A percentile compares a stretch with the other conserved stretches of the same genome.
phyloP scores from a whole-genome alignment of 2,329 filamentous ascomycete genomes.

The Aspergillus tanneri region DNA sequence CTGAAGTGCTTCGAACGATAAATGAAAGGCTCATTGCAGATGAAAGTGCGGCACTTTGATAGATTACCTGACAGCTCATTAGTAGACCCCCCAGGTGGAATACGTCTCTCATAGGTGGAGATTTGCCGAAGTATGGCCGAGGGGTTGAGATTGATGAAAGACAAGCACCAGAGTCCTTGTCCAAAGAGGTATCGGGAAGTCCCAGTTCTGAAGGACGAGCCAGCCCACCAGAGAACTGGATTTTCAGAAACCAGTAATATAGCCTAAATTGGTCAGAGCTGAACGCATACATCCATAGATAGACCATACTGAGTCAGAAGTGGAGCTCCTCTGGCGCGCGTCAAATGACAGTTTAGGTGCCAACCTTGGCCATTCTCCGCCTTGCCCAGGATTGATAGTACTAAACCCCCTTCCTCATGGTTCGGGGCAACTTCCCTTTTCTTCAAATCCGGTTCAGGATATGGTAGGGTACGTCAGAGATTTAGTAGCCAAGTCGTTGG shows the following conservation, averaged over 20 bases:
- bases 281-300: too few species aligned
- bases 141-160: constrained; percentile 33
- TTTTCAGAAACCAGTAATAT: constrained; percentile 17
- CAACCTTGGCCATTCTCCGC: constrained; percentile 21
- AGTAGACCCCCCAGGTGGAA: constrained; percentile 11
- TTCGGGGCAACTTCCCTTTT: constrained; percentile 3
- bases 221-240: constrained; percentile 14
- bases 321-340: constrained; percentile 21
- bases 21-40: constrained; percentile 19
- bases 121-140: constrained; percentile 21
- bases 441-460: background rate
- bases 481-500: background rate
- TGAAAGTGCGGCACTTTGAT: constrained; percentile 18
- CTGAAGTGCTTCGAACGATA: constrained; percentile 10
- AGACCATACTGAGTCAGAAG: constrained; percentile 16
- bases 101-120: constrained; percentile 24
- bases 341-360: constrained; percentile 33
- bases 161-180: constrained; percentile 14
- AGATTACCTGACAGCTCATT: constrained; percentile 17
- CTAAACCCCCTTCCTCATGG: constrained; percentile 4
- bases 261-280: constrained; percentile 13
- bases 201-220: constrained; percentile 6
- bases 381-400: constrained; percentile 19
- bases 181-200: constrained; percentile 10
- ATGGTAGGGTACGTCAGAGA: background rate